phyloP scores from a whole-genome alignment of 139 green algal genomes.

The Spirogloea muscicola region DNA sequence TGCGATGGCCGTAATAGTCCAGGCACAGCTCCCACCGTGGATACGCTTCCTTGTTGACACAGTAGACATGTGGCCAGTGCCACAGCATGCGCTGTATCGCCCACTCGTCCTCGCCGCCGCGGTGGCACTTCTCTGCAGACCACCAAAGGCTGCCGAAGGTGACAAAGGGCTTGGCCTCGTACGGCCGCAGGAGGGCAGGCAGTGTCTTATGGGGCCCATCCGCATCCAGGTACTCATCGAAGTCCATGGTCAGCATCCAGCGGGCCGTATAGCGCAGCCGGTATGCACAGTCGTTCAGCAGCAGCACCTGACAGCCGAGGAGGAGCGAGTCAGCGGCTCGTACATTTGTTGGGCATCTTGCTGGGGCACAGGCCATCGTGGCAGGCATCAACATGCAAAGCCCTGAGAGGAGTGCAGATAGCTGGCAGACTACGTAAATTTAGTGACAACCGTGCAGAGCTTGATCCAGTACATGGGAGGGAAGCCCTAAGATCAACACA shows the following conservation, averaged over 20 bases:
- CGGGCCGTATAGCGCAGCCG: slow-evolving; percentile 12
- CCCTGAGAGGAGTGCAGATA: too few species aligned
- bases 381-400: too few species aligned
- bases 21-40: slow-evolving; percentile 19
- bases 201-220: neutral
- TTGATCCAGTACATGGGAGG: too few species aligned
- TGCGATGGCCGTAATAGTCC: slow-evolving; percentile 33
- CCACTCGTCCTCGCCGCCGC: neutral
- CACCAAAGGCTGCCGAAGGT: slow-evolving; percentile 27
- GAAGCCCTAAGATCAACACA: too few species aligned
- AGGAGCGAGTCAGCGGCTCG: too few species aligned
- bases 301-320: slow-evolving; percentile 4
- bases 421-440: too few species aligned
- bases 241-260: slow-evolving; percentile 19
- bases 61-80: slow-evolving; percentile 35
- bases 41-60: slow-evolving; percentile 28
- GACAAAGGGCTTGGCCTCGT: slow-evolving; percentile 10
- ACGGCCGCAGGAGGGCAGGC: neutral
- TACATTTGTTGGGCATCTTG: too few species aligned
- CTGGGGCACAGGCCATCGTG: too few species aligned
- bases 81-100: slow-evolving; percentile 32
- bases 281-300: slow-evolving; percentile 29
- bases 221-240: slow-evolving; percentile 20
- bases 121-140: slow-evolving; percentile 30
- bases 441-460: too few species aligned